Conservation (phyloP, 164 flowering plant species). For the Aristolochia fimbriata region DNA sequence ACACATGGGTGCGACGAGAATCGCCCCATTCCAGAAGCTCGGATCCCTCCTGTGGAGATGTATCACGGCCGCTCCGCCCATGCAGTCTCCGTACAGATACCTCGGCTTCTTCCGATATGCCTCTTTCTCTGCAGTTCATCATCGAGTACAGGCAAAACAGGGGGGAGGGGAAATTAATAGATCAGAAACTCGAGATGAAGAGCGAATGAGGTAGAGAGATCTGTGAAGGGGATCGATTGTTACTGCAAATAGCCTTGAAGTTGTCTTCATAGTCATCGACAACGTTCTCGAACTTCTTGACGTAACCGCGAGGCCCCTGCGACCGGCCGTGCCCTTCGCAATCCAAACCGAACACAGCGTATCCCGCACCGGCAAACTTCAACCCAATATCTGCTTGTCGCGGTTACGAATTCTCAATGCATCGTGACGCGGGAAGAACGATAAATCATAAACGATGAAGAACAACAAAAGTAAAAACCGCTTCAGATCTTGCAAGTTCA, state of each 20-base stretch:
- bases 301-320: constrained; percentile 79
- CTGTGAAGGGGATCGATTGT: no score
- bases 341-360: constrained; percentile 81
- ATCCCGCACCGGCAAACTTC: constrained; percentile 59
- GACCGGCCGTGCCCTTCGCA: constrained; percentile 97
- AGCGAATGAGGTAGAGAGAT: no score
- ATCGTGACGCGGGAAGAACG: no score
- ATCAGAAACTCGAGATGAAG: no score
- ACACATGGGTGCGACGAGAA: constrained; percentile 26
- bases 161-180: no score
- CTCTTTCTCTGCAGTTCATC: constrained; percentile 4
- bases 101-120: constrained; percentile 13
- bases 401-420: no score
- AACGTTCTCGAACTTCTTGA: constrained; percentile 73
- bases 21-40: constrained; percentile 17
- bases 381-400: constrained; percentile 46
- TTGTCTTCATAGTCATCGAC: constrained; percentile 60
- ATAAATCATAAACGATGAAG: no score
- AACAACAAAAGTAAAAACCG: no score
- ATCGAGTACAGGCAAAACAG: not conserved
- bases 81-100: constrained; percentile 18
- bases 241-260: constrained; percentile 83
- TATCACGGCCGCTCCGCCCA: constrained; percentile 22
- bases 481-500: no score
- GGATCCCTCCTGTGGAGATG: constrained; percentile 16